Conservation (phyloP, 352 stramenopile genomes). For the Phytophthora capsici region DNA sequence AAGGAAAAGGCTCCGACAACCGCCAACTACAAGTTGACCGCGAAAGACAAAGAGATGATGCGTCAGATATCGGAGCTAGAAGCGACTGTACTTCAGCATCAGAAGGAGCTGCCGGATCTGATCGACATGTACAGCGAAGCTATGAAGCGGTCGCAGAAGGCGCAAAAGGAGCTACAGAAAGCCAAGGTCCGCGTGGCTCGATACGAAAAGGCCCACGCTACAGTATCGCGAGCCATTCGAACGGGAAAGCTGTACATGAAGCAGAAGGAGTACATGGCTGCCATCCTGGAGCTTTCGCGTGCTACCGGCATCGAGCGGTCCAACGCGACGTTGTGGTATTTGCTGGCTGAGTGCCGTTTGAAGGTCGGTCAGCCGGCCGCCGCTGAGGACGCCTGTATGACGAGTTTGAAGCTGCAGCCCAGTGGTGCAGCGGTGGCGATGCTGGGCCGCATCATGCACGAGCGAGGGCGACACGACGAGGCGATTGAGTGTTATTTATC, state of each 20-base stretch:
- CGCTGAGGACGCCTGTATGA: slow-evolving; percentile 64
- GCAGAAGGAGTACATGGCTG: slow-evolving; percentile 65
- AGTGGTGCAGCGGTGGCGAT: slow-evolving; percentile 49
- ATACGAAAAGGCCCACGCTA: slow-evolving; percentile 55
- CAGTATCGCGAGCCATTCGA: slow-evolving; percentile 53
- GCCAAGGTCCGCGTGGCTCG: slow-evolving; percentile 46
- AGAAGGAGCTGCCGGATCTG: slow-evolving; percentile 55
- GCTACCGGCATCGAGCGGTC: slow-evolving; percentile 54
- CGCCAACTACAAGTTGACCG: slow-evolving; percentile 43
- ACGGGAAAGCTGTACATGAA: slow-evolving; percentile 44
- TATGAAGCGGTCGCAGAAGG: slow-evolving; percentile 39
- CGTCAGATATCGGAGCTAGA: slow-evolving; percentile 52
- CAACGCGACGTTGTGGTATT: slow-evolving; percentile 57
- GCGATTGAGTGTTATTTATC: slow-evolving; percentile 73
- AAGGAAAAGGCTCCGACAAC: slow-evolving; percentile 28
- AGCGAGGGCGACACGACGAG: slow-evolving; percentile 55
- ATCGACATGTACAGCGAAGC: slow-evolving; percentile 49
- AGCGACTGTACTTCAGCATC: slow-evolving; percentile 47
- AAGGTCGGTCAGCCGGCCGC: slow-evolving; percentile 51
- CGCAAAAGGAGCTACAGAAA: slow-evolving; percentile 42
- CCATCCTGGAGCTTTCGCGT: slow-evolving; percentile 63
- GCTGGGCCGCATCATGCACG: slow-evolving; percentile 58
- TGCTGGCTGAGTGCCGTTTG: slow-evolving; percentile 64
- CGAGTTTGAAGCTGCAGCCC: slow-evolving; percentile 51
- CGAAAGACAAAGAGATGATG: slow-evolving; percentile 48